Evolutionary conservation across 768 basidiomycete genomes (phyloP).

Genomic region (Russula virescens): DNA sequence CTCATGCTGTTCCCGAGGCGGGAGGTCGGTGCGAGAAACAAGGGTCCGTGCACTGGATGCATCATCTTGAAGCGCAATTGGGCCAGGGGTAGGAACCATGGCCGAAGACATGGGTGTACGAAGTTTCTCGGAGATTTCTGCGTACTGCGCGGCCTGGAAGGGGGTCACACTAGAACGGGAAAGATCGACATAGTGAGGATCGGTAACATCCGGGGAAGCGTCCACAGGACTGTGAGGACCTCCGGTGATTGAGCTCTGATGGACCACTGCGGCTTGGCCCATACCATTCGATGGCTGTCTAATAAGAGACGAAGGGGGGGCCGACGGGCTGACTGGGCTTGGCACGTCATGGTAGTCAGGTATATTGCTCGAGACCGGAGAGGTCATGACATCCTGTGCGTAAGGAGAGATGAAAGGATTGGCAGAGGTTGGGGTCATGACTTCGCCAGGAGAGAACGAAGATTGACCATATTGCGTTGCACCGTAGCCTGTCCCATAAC

Average conservation of each 20-base stretch:
- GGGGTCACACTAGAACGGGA: constrained; percentile 65
- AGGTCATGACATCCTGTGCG: constrained; percentile 35
- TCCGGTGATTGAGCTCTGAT: constrained; percentile 27
- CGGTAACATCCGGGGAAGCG: constrained; percentile 9
- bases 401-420: constrained; percentile 38
- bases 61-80: constrained; percentile 27
- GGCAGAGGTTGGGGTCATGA: constrained; percentile 29
- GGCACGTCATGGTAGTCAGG: constrained; percentile 17
- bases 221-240: constrained; percentile 21
- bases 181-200: constrained; percentile 56
- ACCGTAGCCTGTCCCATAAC: constrained; percentile 20
- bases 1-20: constrained; percentile 6
- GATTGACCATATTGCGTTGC: constrained; percentile 28
- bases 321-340: background rate
- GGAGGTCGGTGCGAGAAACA: background rate
- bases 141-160: constrained; percentile 70
- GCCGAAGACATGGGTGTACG: constrained; percentile 31
- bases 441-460: constrained; percentile 28
- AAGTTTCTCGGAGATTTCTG: constrained; percentile 57
- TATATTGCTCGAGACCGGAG: constrained; percentile 29
- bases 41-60: background rate
- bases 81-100: constrained; percentile 23
- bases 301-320: constrained; percentile 17
- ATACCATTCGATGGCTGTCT: constrained; percentile 17
- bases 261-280: constrained; percentile 9